phyloP scores from a whole-genome alignment of 75 land plant genomes.

The Pinus taeda region DNA sequence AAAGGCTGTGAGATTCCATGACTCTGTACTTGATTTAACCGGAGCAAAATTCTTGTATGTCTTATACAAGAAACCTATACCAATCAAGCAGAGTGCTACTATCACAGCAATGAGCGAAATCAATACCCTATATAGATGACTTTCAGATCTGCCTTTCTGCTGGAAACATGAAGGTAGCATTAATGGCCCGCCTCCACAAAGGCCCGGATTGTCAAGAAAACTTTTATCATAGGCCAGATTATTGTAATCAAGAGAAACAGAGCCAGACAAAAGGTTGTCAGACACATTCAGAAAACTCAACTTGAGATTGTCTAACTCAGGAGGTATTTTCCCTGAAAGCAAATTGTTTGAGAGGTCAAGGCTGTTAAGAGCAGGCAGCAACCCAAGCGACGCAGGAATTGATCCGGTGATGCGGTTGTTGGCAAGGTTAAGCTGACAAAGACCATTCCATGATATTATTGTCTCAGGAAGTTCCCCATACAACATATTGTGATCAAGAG shows the following conservation, averaged over 20 bases:
- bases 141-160: not conserved
- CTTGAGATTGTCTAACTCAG: conserved; percentile 20
- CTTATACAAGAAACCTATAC: not conserved
- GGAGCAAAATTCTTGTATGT: conserved; percentile 8
- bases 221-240: conserved; percentile 26
- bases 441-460: conserved; percentile 2
- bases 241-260: conserved; percentile 16
- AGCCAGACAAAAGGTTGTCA: conserved; percentile 33
- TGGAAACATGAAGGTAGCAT: not conserved
- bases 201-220: conserved; percentile 37
- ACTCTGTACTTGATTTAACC: no score
- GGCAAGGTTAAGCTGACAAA: conserved; percentile 26
- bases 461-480: conserved; percentile 30
- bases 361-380: conserved; percentile 18
- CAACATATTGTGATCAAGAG: conserved; percentile 32
- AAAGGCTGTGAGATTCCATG: conserved; percentile 84
- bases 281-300: conserved; percentile 44
- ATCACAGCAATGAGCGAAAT: conserved; percentile 2
- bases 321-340: conserved; percentile 45
- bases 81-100: conserved; percentile 2
- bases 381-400: conserved; percentile 44
- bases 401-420: conserved; percentile 39
- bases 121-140: not conserved
- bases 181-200: conserved; percentile 7
- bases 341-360: conserved; percentile 48